Evolutionary conservation across 768 basidiomycete genomes (phyloP).

Genomic region (Suillus luteus): DNA sequence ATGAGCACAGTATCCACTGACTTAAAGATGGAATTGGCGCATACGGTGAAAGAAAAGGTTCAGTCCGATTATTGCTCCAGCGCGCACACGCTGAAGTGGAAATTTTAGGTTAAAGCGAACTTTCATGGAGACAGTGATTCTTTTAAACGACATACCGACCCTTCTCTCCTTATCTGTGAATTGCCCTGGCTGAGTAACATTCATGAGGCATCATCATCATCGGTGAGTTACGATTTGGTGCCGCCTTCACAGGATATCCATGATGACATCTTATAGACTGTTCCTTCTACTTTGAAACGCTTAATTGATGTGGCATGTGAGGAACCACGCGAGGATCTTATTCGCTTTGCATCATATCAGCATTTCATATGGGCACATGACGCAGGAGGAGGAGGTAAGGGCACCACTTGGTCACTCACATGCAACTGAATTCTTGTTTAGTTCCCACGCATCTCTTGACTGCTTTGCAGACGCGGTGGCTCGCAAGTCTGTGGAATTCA

Average conservation of each 20-base stretch:
- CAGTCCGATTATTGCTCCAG: background rate
- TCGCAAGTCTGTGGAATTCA: constrained; percentile 50
- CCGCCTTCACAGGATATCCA: background rate
- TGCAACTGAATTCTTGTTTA: constrained; percentile 21
- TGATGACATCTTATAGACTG: background rate
- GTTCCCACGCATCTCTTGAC: constrained; percentile 35
- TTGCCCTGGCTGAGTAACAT: background rate
- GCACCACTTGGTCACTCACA: background rate
- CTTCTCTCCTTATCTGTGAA: constrained; percentile 10
- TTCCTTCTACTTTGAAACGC: constrained; percentile 21
- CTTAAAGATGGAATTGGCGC: background rate
- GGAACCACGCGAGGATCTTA: constrained; percentile 38
- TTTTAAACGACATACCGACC: background rate
- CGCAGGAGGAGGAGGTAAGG: constrained; percentile 44
- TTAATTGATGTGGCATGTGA: constrained; percentile 44
- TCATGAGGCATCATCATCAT: background rate
- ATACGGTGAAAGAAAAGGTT: constrained; percentile 5
- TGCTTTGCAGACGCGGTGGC: constrained; percentile 48
- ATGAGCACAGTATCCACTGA: background rate
- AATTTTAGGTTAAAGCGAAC: background rate
- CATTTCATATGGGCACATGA: constrained; percentile 55
- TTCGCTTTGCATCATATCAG: constrained; percentile 53
- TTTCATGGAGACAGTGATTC: background rate
- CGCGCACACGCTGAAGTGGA: background rate
- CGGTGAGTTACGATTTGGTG: background rate